Conservation (phyloP, 441 rosid genomes). For the Melastoma candidum region DNA sequence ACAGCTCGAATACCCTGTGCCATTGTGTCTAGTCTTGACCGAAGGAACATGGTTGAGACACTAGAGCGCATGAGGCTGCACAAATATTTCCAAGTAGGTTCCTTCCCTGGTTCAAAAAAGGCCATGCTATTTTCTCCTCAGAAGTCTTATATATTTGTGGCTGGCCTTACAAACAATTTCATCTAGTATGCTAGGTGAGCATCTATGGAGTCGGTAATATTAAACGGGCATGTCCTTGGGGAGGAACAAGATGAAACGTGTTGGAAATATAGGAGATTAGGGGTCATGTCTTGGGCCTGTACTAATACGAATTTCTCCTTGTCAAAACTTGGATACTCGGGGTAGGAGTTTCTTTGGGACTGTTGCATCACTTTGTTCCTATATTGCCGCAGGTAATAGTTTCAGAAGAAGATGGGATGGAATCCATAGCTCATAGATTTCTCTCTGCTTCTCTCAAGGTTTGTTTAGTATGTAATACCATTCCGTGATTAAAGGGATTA, state of each 20-base stretch:
- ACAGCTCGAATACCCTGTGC: constrained; percentile 88
- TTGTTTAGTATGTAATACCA: not conserved
- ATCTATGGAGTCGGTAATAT: too few relatives aligned
- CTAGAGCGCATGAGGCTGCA: constrained; percentile 62
- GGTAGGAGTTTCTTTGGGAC: not conserved
- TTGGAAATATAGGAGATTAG: too few relatives aligned
- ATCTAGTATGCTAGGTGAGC: too few relatives aligned
- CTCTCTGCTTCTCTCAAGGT: constrained; percentile 97
- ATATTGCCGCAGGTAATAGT: constrained; percentile 55
- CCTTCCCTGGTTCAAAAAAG: not conserved
- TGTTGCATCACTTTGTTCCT: not conserved
- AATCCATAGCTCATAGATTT: constrained; percentile 85
- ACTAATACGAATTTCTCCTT: too few relatives aligned
- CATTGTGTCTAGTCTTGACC: constrained; percentile 80
- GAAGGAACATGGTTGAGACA: constrained; percentile 62
- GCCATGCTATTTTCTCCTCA: too few relatives aligned
- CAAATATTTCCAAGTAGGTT: constrained; percentile 74
- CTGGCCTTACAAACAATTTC: too few relatives aligned
- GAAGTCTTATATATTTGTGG: too few relatives aligned
- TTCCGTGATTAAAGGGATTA: not conserved
- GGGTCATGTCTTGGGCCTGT: too few relatives aligned
- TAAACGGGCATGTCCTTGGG: too few relatives aligned
- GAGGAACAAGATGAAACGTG: too few relatives aligned
- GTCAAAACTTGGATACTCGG: too few relatives aligned
- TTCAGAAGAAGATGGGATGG: constrained; percentile 97